A percentile compares a stretch with the other conserved stretches of the same genome.
Evolutionary conservation across 2,329 filamentous ascomycete species (phyloP).

Genomic region (Penicillium sp.): DNA sequence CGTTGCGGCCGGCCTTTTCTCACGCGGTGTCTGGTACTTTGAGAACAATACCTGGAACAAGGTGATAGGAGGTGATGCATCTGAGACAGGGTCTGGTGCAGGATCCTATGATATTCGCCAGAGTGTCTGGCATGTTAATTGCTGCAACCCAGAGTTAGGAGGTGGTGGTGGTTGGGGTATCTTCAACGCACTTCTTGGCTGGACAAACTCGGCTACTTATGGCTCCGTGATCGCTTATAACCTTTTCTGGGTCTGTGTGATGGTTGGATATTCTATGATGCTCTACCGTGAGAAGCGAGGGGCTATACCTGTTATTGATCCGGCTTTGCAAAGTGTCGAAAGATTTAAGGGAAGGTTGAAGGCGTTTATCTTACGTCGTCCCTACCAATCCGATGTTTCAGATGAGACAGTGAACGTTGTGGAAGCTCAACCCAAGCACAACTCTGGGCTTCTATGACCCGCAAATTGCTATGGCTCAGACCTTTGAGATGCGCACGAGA

Average conservation of each 20-base stretch:
- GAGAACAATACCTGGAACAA: slow-evolving; percentile 60
- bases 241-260: slow-evolving; percentile 66
- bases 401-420: too few species aligned
- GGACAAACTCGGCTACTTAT: slow-evolving; percentile 85
- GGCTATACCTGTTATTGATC: slow-evolving; percentile 19
- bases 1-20: slow-evolving; percentile 80
- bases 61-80: slow-evolving; percentile 49
- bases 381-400: too few species aligned
- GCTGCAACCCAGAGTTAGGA: slow-evolving; percentile 71
- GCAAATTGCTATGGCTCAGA: too few species aligned
- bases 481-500: too few species aligned
- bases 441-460: too few species aligned
- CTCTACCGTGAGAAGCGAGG: slow-evolving; percentile 20
- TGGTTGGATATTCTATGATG: slow-evolving; percentile 21
- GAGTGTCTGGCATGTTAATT: slow-evolving; percentile 84
- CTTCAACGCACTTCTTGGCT: slow-evolving; percentile 82
- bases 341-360: slow-evolving; percentile 13
- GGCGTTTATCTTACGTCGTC: slow-evolving; percentile 18
- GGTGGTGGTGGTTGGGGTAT: slow-evolving; percentile 81
- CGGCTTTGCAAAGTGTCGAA: slow-evolving; percentile 8
- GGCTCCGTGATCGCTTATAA: slow-evolving; percentile 86
- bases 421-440: too few species aligned
- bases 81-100: slow-evolving; percentile 65
- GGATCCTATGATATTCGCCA: slow-evolving; percentile 77
- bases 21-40: slow-evolving; percentile 72